Evolutionary conservation across 2,329 filamentous ascomycete genomes (phyloP).

Genomic region (Cladosporium austrohemisphaericum): DNA sequence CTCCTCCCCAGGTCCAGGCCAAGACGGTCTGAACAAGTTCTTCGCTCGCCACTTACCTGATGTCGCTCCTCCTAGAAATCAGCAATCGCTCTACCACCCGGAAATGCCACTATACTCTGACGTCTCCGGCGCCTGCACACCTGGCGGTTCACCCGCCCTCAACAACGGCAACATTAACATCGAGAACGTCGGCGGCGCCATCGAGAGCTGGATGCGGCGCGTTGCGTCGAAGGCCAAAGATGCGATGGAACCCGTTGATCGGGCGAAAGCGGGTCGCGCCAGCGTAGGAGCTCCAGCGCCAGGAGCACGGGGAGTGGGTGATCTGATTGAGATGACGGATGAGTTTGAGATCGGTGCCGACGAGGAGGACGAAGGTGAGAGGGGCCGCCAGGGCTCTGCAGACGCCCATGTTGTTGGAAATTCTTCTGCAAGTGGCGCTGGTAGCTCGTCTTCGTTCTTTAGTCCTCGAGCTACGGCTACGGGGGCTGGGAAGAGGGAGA

Average conservation of each 20-base stretch:
- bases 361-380: constrained; percentile 28
- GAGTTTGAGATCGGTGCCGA: constrained; percentile 44
- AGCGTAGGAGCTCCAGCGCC: constrained; percentile 28
- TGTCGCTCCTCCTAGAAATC: constrained; percentile 60
- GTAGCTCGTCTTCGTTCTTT: constrained; percentile 28
- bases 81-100: constrained; percentile 52
- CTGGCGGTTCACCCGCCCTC: constrained; percentile 20
- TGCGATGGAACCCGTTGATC: constrained; percentile 20
- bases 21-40: constrained; percentile 79
- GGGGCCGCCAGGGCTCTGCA: constrained; percentile 28
- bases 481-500: constrained; percentile 19
- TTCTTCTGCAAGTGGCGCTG: constrained; percentile 16
- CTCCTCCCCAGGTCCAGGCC: constrained; percentile 72
- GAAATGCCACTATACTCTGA: constrained; percentile 56
- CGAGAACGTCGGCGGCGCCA: constrained; percentile 78
- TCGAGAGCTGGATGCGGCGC: constrained; percentile 87
- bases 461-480: constrained; percentile 19
- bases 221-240: constrained; percentile 62
- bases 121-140: constrained; percentile 26
- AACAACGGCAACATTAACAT: constrained; percentile 44
- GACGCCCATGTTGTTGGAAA: constrained; percentile 8
- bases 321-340: constrained; percentile 70
- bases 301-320: constrained; percentile 49
- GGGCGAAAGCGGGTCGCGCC: constrained; percentile 26
- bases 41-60: constrained; percentile 79